Conservation (phyloP, 768 basidiomycete species). For the Neoboletus brunneissimus region DNA sequence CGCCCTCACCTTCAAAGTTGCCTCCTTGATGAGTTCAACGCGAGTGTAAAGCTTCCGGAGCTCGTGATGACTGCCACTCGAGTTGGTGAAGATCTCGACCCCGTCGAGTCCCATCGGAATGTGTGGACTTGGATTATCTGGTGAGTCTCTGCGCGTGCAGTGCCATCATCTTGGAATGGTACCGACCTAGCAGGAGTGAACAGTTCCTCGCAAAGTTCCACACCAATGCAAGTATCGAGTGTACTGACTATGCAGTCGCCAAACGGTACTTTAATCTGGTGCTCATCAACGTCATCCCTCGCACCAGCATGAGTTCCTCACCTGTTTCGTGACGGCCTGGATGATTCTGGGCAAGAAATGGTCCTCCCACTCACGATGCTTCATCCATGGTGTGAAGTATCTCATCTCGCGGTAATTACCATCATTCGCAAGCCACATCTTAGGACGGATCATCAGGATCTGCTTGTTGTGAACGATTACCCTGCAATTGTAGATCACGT, state of each 20-base stretch:
- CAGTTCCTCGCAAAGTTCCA: conserved; percentile 95
- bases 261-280: conserved; percentile 86
- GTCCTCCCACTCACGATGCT: conserved; percentile 86
- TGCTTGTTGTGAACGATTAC: conserved; percentile 82
- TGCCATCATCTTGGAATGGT: neutral
- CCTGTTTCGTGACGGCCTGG: conserved; percentile 85
- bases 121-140: conserved; percentile 65
- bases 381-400: conserved; percentile 94
- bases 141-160: neutral
- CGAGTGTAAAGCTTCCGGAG: conserved; percentile 92
- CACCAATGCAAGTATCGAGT: conserved; percentile 91
- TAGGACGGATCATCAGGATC: conserved; percentile 93
- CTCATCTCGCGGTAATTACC: conserved; percentile 91
- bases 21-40: conserved; percentile 94
- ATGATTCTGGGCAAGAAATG: conserved; percentile 91
- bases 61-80: conserved; percentile 97
- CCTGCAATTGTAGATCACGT: conserved; percentile 96
- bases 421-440: conserved; percentile 99
- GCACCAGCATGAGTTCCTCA: conserved; percentile 23
- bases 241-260: conserved; percentile 96
- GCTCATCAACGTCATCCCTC: neutral
- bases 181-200: conserved; percentile 91
- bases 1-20: conserved; percentile 77
- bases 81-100: conserved; percentile 99
- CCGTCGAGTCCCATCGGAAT: conserved; percentile 98